phyloP scores from a whole-genome alignment of 768 basidiomycete species.

The Holtermannia corniformis region DNA sequence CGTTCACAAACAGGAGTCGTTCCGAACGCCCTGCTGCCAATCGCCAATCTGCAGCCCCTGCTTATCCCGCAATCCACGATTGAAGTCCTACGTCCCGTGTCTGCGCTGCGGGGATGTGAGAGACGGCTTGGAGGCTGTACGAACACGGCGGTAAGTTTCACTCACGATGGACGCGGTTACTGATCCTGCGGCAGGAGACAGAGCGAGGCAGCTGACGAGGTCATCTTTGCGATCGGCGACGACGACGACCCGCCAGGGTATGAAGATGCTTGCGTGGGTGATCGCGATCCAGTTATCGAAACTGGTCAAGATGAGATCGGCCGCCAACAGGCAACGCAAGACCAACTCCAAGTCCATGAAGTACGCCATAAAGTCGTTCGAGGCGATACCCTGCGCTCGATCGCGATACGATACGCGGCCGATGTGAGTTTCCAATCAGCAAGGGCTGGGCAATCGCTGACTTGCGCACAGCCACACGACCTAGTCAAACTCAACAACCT shows the following conservation, averaged over 20 bases:
- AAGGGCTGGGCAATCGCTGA: not conserved
- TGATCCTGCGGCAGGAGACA: too few relatives aligned
- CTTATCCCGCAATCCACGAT: not conserved
- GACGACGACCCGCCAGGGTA: not conserved
- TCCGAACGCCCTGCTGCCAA: not conserved
- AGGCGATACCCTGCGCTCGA: conserved; percentile 25
- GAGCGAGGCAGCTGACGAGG: too few relatives aligned
- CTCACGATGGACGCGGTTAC: too few relatives aligned
- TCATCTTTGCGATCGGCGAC: not conserved
- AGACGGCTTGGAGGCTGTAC: too few relatives aligned
- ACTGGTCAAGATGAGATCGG: too few relatives aligned
- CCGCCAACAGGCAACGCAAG: too few relatives aligned
- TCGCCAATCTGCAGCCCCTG: not conserved
- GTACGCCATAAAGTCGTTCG: conserved; percentile 25
- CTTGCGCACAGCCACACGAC: conserved; percentile 30
- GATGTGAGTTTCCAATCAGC: conserved; percentile 29
- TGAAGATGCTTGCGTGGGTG: not conserved
- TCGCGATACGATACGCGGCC: conserved; percentile 28
- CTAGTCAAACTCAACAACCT: conserved; percentile 31
- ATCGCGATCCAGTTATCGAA: too few relatives aligned
- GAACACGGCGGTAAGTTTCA: too few relatives aligned
- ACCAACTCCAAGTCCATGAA: too few relatives aligned
- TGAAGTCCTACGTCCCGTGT: not conserved
- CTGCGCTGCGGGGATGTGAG: not conserved
- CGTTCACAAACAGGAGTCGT: too few relatives aligned